A percentile compares a stretch with the other conserved stretches of the same genome.
Conservation (phyloP, 495 filamentous ascomycete genomes). For the Trichocladium uniseriatum region DNA sequence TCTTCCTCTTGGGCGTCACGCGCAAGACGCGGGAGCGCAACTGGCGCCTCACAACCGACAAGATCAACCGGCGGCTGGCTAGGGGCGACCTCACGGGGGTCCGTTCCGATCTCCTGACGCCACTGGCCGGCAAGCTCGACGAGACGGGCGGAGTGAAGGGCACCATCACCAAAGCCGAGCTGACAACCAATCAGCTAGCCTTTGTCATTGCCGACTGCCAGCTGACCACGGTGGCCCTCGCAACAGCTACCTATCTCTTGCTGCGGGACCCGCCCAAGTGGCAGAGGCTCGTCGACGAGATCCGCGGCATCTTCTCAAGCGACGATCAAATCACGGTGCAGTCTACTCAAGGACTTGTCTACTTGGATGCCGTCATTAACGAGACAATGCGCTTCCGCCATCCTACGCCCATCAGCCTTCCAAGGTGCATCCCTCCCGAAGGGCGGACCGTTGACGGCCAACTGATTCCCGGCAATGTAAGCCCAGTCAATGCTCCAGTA, state of each 20-base stretch:
- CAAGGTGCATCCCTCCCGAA: conserved; percentile 30
- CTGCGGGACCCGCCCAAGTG: conserved; percentile 32
- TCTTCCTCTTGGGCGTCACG: conserved; percentile 52
- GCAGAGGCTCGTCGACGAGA: conserved; percentile 33
- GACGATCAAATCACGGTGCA: conserved; percentile 37
- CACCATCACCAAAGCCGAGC: conserved; percentile 1
- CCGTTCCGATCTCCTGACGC: conserved; percentile 28
- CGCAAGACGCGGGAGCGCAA: conserved; percentile 42
- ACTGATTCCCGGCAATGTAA: conserved; percentile 27
- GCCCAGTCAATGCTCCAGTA: background rate
- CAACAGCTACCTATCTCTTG: conserved; percentile 38
- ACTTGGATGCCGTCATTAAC: conserved; percentile 42
- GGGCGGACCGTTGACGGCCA: conserved; percentile 37
- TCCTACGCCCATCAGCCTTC: conserved; percentile 35
- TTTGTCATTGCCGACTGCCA: conserved; percentile 28
- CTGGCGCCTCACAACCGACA: conserved; percentile 11
- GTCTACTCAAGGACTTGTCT: conserved; percentile 32
- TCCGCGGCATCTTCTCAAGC: conserved; percentile 35
- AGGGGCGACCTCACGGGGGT: conserved; percentile 3
- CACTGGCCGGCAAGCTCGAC: conserved; percentile 27
- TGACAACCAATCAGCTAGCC: background rate
- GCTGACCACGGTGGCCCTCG: conserved; percentile 43
- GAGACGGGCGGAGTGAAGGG: conserved; percentile 7
- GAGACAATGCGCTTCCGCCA: conserved; percentile 48
- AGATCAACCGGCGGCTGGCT: conserved; percentile 20